Evolutionary conservation across 2,329 filamentous ascomycete genomes (phyloP).

Genomic region (Pleurostoma richardsiae): DNA sequence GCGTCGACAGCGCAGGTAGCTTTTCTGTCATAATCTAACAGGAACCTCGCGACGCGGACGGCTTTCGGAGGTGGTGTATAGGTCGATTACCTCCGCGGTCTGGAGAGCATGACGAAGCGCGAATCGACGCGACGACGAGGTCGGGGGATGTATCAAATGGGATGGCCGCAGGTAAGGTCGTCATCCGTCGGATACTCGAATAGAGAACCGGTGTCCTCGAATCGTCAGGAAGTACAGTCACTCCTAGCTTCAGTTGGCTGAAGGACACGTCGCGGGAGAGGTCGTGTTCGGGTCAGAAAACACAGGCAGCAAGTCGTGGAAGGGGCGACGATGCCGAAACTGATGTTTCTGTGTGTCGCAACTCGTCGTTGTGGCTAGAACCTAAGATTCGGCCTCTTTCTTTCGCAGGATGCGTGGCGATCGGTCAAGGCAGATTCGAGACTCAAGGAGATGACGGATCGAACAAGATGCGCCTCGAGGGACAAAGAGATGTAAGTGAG

Average conservation of each 20-base stretch:
- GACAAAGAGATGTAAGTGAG: constrained; percentile 18
- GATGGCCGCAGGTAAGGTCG: constrained; percentile 4
- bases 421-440: constrained; percentile 12
- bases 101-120: constrained; percentile 56
- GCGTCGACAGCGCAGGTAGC: constrained; percentile 46
- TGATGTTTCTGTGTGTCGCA: constrained; percentile 1
- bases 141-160: constrained; percentile 9
- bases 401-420: constrained; percentile 12
- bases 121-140: constrained; percentile 25
- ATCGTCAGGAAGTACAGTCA: constrained; percentile 2
- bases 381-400: background rate
- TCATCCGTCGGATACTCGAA: constrained; percentile 4
- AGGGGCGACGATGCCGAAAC: constrained; percentile 3
- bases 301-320: background rate
- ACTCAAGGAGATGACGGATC: constrained; percentile 14
- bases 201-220: constrained; percentile 4
- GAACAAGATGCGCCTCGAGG: constrained; percentile 20
- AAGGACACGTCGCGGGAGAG: constrained; percentile 5
- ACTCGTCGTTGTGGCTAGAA: too few relatives aligned
- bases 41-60: constrained; percentile 34
- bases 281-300: background rate
- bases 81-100: constrained; percentile 44
- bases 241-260: constrained; percentile 1
- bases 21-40: constrained; percentile 60
- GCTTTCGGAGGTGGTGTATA: constrained; percentile 29